These are phyloP conservation scores for Athelia sp. DNA, from an alignment of 1,284 basidiomycete genomes.

Conservation along the genomic window DNA sequence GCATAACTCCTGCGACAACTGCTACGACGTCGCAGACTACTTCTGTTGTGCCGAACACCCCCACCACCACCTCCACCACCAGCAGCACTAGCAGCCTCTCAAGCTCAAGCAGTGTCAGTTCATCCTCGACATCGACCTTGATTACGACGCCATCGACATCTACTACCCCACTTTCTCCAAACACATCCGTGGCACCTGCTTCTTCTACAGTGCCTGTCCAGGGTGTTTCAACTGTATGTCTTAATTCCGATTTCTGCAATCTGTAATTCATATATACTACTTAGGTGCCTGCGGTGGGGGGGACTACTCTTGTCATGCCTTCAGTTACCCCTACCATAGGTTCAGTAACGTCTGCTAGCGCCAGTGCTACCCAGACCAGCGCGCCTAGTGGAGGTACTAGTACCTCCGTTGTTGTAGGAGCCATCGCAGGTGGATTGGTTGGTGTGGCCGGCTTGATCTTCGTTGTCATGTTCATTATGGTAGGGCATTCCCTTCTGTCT, in stretches of 20 bases:
- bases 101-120: too few species aligned
- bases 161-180: background rate
- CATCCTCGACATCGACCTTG: too few species aligned
- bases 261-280: background rate
- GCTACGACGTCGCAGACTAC: background rate
- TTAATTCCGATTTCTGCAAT: background rate
- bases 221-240: background rate
- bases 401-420: background rate
- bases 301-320: background rate
- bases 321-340: background rate
- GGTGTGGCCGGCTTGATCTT: conserved; percentile 46
- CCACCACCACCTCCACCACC: background rate
- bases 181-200: background rate
- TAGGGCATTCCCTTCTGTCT: conserved; percentile 24
- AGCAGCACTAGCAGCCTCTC: conserved; percentile 1
- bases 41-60: conserved; percentile 8
- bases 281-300: background rate
- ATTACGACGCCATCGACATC: background rate
- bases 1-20: background rate
- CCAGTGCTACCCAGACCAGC: background rate
- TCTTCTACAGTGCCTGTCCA: background rate
- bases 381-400: background rate
- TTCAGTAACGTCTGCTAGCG: background rate
- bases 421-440: conserved; percentile 46
- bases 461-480: conserved; percentile 49